These are phyloP conservation scores for Aspergillus sp. DNA, from an alignment of 2,329 filamentous ascomycete species.

Conservation along the genomic window DNA sequence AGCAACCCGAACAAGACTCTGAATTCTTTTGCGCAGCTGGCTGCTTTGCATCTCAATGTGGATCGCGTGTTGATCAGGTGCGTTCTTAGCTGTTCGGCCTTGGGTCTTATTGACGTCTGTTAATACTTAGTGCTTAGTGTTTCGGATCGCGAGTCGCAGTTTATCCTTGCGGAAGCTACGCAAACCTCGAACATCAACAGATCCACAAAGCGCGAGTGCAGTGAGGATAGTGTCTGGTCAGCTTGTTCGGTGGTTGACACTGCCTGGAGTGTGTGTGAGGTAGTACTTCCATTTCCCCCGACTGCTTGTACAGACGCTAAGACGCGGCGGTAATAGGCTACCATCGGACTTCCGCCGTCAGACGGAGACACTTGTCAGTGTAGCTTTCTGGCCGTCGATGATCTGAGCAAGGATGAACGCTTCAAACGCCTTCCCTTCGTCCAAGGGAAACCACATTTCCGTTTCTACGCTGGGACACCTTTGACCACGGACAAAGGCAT, in stretches of 20 bases:
- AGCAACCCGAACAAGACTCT: constrained; percentile 25
- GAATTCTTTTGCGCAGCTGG: constrained; percentile 27
- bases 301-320: too few relatives aligned
- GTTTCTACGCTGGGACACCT: constrained; percentile 52
- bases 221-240: constrained; percentile 20
- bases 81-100: not conserved
- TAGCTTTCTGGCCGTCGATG: constrained; percentile 27
- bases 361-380: constrained; percentile 14
- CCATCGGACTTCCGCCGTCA: constrained; percentile 22
- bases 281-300: too few relatives aligned
- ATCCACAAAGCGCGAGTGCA: constrained; percentile 19
- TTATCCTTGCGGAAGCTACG: constrained; percentile 44
- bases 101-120: constrained; percentile 1
- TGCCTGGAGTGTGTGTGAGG: constrained; percentile 25
- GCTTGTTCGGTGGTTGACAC: constrained; percentile 26
- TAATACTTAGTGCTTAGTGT: constrained; percentile 22
- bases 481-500: constrained; percentile 49
- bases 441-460: constrained; percentile 22
- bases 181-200: constrained; percentile 32
- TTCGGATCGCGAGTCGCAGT: constrained; percentile 41
- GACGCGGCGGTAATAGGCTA: constrained; percentile 18
- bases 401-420: constrained; percentile 29
- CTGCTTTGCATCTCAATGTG: constrained; percentile 25
- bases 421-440: constrained; percentile 32
- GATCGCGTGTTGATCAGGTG: constrained; percentile 32